Evolutionary conservation across 2,329 filamentous ascomycete species (phyloP).

Genomic region (Exophiala alcalophila): DNA sequence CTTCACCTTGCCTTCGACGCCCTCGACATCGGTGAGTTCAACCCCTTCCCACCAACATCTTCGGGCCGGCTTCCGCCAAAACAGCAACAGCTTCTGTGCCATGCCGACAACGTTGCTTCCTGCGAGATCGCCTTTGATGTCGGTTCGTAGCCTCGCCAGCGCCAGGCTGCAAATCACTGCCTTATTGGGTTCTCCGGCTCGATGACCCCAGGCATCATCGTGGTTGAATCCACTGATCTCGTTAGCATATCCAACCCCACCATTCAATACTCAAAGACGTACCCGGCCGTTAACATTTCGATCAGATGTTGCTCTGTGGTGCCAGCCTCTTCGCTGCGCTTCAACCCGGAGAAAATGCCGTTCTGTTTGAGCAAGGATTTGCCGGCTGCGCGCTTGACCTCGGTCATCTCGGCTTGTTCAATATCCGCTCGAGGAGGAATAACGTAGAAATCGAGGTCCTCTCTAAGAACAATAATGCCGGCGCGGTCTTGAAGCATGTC

Average conservation of each 20-base stretch:
- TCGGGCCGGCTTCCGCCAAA: conserved; percentile 95
- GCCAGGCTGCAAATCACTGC: conserved; percentile 97
- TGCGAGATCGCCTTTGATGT: conserved; percentile 73
- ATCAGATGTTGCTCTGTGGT: conserved; percentile 98
- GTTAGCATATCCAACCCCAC: conserved; percentile 15
- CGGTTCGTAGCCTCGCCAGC: conserved; percentile 85
- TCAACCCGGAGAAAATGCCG: conserved; percentile 92
- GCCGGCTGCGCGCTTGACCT: conserved; percentile 89
- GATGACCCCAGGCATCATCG: conserved; percentile 91
- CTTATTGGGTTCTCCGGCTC: conserved; percentile 96
- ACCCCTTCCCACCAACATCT: conserved; percentile 99
- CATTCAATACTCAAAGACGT: conserved; percentile 40
- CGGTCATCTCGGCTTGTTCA: conserved; percentile 84
- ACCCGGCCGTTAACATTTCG: conserved; percentile 99
- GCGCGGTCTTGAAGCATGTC: conserved; percentile 83
- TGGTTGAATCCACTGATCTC: conserved; percentile 82
- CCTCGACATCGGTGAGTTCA: conserved; percentile 83
- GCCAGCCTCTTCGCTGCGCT: conserved; percentile 91
- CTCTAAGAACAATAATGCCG: conserved; percentile 92
- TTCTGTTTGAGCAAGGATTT: conserved; percentile 81
- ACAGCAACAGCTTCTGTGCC: conserved; percentile 95
- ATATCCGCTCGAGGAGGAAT: conserved; percentile 87
- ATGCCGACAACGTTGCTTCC: conserved; percentile 83
- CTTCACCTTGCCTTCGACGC: conserved; percentile 87
- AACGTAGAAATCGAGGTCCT: conserved; percentile 96